These are phyloP conservation scores for Fusarium sp. DNA, from an alignment of 2,329 filamentous ascomycete species.

Conservation along the genomic window DNA sequence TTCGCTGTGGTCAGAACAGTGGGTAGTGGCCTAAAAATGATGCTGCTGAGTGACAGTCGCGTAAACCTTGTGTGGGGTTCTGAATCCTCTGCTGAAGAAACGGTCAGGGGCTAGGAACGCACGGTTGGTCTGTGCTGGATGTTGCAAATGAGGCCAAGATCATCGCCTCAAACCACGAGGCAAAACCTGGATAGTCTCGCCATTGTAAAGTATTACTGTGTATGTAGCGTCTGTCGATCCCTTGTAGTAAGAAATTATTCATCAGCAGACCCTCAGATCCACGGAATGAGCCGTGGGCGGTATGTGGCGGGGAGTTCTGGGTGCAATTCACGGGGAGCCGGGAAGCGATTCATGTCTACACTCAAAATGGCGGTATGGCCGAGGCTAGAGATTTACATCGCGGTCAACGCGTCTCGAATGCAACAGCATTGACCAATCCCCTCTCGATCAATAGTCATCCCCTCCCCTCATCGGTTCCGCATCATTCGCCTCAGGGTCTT, in stretches of 20 bases:
- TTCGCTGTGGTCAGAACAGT: neutral
- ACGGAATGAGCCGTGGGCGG: no score
- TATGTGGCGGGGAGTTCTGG: no score
- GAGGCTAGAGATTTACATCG: conserved; percentile 21
- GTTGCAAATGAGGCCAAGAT: neutral
- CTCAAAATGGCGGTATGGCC: conserved; percentile 32
- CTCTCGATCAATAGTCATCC: conserved; percentile 26
- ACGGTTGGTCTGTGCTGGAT: conserved; percentile 1
- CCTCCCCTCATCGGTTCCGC: conserved; percentile 20
- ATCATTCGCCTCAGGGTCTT: conserved; percentile 8
- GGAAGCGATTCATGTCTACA: neutral
- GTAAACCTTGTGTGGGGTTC: no score
- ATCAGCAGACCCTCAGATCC: neutral
- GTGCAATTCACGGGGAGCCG: no score
- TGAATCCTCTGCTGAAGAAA: neutral
- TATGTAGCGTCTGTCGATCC: neutral
- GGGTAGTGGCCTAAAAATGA: neutral
- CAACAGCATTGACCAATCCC: conserved; percentile 18
- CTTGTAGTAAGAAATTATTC: neutral
- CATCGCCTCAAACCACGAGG: neutral
- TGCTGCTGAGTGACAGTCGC: neutral
- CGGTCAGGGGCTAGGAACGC: neutral
- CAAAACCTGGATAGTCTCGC: neutral
- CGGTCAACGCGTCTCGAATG: conserved; percentile 19
- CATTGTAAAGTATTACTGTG: neutral